A percentile compares a stretch with the other conserved stretches of the same genome.
These are phyloP conservation scores for Usnea hakonensis DNA, from an alignment of 495 filamentous ascomycete species.

Conservation along the genomic window DNA sequence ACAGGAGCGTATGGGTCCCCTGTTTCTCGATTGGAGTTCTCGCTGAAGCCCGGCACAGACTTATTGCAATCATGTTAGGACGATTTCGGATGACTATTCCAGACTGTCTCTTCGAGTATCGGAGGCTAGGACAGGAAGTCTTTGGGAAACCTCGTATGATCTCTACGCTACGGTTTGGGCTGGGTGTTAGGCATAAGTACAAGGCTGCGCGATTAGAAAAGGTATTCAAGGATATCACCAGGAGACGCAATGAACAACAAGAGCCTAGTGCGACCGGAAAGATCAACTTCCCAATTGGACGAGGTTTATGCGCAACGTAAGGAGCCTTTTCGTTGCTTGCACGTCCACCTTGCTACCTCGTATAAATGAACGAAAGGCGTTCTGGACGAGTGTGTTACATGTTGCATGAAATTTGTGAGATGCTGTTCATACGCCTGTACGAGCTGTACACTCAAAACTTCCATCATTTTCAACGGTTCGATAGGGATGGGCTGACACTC, in stretches of 20 bases:
- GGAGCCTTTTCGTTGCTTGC: neutral
- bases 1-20: slow-evolving; percentile 19
- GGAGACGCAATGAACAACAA: slow-evolving; percentile 8
- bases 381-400: neutral
- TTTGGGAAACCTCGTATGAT: slow-evolving; percentile 18
- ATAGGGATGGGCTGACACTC: neutral
- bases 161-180: neutral
- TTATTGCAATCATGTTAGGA: slow-evolving; percentile 23
- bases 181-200: slow-evolving; percentile 10
- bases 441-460: neutral
- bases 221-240: slow-evolving; percentile 18
- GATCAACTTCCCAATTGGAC: slow-evolving; percentile 4
- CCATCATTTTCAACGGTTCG: neutral
- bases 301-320: slow-evolving; percentile 18
- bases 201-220: slow-evolving; percentile 5
- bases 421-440: neutral
- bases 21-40: neutral
- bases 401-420: neutral
- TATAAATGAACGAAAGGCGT: neutral
- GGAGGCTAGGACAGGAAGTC: slow-evolving; percentile 14
- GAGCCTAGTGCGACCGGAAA: neutral
- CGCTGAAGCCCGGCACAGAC: neutral
- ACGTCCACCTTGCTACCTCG: neutral
- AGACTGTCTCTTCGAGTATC: slow-evolving; percentile 19
- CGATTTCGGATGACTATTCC: slow-evolving; percentile 23